Percentiles rank a stretch among this genome's conserved stretches.
phyloP scores from a whole-genome alignment of 2,329 filamentous ascomycete species.

The Colletotrichum echinochloae region DNA sequence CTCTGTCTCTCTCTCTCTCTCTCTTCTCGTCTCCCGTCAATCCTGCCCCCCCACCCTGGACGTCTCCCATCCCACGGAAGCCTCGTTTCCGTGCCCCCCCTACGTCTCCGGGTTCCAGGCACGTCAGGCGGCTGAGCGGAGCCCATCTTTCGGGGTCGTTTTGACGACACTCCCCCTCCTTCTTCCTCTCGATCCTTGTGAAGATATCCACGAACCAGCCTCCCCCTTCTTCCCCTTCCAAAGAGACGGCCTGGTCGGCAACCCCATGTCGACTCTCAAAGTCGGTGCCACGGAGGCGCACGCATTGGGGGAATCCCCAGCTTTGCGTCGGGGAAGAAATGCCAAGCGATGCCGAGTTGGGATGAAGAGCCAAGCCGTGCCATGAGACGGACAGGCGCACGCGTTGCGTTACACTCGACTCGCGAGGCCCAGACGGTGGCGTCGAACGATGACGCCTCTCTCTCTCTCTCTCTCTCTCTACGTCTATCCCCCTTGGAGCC shows the following conservation, averaged over 20 bases:
- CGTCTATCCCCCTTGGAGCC: background rate
- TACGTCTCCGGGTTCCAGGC: slow-evolving; percentile 9
- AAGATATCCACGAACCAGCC: slow-evolving; percentile 21
- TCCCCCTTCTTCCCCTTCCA: background rate
- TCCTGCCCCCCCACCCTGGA: background rate
- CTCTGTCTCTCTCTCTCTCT: background rate
- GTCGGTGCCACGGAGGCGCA: slow-evolving; percentile 10
- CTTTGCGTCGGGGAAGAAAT: slow-evolving; percentile 4
- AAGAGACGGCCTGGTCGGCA: slow-evolving; percentile 32
- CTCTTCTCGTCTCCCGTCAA: slow-evolving; percentile 8
- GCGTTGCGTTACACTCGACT: slow-evolving; percentile 28
- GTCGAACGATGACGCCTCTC: background rate
- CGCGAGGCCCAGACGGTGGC: slow-evolving; percentile 15
- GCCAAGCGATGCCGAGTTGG: slow-evolving; percentile 23
- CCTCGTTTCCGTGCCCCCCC: slow-evolving; percentile 18
- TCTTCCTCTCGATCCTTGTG: background rate
- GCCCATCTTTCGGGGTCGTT: background rate
- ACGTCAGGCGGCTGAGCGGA: slow-evolving; percentile 11
- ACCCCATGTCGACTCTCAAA: slow-evolving; percentile 12
- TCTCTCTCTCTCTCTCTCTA: too few relatives aligned
- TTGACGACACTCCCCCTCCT: background rate
- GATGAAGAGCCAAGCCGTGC: slow-evolving; percentile 29
- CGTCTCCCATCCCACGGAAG: slow-evolving; percentile 17
- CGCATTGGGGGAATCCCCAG: slow-evolving; percentile 15
- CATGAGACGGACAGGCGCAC: slow-evolving; percentile 37